phyloP scores from a whole-genome alignment of 768 basidiomycete genomes.

The Phanerodontia chrysosporium region DNA sequence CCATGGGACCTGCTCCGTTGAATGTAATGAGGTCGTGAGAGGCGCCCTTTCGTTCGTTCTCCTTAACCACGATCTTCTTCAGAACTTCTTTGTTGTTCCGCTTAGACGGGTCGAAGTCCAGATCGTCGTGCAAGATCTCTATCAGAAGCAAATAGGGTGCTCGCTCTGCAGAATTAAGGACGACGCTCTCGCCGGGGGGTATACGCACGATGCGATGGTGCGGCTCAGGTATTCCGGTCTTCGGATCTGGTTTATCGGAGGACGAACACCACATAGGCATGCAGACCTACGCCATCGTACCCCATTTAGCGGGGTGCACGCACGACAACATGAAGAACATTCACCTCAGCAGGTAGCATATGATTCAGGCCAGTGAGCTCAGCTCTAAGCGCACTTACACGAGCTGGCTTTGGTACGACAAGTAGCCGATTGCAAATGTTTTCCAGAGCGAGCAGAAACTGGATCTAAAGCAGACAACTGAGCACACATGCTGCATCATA shows the following conservation, averaged over 20 bases:
- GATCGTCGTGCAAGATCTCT: conserved; percentile 84
- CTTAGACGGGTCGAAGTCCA: conserved; percentile 87
- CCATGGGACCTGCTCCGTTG: conserved; percentile 12
- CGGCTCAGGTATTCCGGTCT: conserved; percentile 44
- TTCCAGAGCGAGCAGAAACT: conserved; percentile 85
- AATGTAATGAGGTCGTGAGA: conserved; percentile 47
- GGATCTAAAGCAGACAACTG: conserved; percentile 44
- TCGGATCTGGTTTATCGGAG: conserved; percentile 48
- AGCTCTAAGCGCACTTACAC: conserved; percentile 93
- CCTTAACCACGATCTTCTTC: conserved; percentile 68
- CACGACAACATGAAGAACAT: not conserved
- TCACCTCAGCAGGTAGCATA: conserved; percentile 91
- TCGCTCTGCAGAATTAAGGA: conserved; percentile 94
- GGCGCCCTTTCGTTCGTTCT: conserved; percentile 53
- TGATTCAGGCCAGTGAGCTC: conserved; percentile 95
- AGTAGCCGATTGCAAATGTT: conserved; percentile 89
- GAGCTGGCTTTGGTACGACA: conserved; percentile 88
- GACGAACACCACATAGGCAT: conserved; percentile 87
- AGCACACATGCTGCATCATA: not conserved
- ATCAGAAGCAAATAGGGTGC: conserved; percentile 91
- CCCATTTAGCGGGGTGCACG: not conserved
- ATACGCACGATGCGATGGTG: conserved; percentile 97
- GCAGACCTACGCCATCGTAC: conserved; percentile 50
- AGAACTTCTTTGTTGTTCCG: conserved; percentile 83
- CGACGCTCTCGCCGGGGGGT: conserved; percentile 95